Percentiles rank a stretch among this genome's conserved stretches.
Conservation (phyloP, 306 rosid genomes). For the Echinosophora koreensis region DNA sequence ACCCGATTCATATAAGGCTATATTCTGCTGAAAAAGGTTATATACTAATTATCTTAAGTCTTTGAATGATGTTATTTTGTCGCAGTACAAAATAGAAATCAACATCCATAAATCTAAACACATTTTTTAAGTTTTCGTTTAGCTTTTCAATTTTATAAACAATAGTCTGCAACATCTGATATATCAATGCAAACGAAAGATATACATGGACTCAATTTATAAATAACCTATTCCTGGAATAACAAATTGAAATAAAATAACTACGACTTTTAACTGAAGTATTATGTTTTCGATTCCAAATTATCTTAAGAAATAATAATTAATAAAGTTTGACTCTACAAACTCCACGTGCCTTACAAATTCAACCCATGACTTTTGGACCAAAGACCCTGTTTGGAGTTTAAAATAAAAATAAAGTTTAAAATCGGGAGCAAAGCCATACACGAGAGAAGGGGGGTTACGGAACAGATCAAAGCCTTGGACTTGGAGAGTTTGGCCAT, state of each 20-base stretch:
- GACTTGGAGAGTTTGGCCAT: not conserved
- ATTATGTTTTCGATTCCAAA: not conserved
- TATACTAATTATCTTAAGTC: too few species aligned
- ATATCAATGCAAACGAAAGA: too few species aligned
- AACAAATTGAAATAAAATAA: not conserved
- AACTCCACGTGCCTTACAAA: slow-evolving; percentile 18
- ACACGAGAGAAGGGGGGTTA: not conserved
- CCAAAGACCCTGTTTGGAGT: slow-evolving; percentile 13
- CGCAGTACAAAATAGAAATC: too few species aligned
- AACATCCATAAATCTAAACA: too few species aligned
- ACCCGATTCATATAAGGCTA: too few species aligned
- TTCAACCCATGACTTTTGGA: slow-evolving; percentile 9
- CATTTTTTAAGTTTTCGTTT: too few species aligned
- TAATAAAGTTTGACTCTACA: not conserved
- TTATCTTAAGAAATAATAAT: not conserved
- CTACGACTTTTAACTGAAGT: not conserved
- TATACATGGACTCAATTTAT: too few species aligned
- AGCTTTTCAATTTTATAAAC: too few species aligned
- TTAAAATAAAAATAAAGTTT: not conserved
- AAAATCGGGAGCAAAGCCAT: not conserved
- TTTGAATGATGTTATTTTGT: too few species aligned
- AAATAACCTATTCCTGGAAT: not conserved
- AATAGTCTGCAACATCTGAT: too few species aligned
- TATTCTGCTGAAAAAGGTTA: too few species aligned
- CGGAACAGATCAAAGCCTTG: not conserved